Base-by-base conservation (phyloP, 305 asterid genomes). In the Ilex paraguariensis region DNA sequence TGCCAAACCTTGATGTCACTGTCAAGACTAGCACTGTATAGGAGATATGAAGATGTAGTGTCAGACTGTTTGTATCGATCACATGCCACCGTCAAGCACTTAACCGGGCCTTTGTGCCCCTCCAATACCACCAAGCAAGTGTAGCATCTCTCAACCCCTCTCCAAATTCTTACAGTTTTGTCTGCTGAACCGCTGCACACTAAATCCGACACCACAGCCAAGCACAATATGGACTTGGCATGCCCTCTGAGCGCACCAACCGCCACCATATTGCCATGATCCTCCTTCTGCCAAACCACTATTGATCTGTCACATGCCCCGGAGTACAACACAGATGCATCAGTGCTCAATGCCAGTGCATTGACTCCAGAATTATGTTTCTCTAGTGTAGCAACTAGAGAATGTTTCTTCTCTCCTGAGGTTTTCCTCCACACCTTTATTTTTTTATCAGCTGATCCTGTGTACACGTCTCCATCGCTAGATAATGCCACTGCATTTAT, bases 121-220 rank as follows among this genome's bases (percentile, higher is more conserved):
- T 80, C 80, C 60, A 87, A 64, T 66, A 85, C 74, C 7, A 78
- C 77, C 50, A 84, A 44, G 73, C 97, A 89, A 40, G 74, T 63
- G 56, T 80, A 80, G 8, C 66, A 63, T 65, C 72, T 77, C 69
- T 74, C 95, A 53, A 56, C 9, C 60, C 83, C 75, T 68, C 72
- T 80, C 96, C 95, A 89, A 21, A 89, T 64, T 74, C 90, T 79
- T 54, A 87, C 87, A 0, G 91, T 84, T 70, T 75, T 76, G 64
- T 89, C 96, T 36, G 86, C 91, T 16, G 93, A 89, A 4, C 95
- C 96, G 56, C 93, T 81, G 74, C 79, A 84, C 57, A 89, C 67
- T 68, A 84, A 59, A 45, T 84, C 82, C 17, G 77, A 55, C 12
- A 70, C 76, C 11, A 73, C 52, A n/a, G 79, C 85, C 66, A 89